Evolutionary conservation across 1,284 basidiomycete species (phyloP).

Genomic region (Naganishia sp.): DNA sequence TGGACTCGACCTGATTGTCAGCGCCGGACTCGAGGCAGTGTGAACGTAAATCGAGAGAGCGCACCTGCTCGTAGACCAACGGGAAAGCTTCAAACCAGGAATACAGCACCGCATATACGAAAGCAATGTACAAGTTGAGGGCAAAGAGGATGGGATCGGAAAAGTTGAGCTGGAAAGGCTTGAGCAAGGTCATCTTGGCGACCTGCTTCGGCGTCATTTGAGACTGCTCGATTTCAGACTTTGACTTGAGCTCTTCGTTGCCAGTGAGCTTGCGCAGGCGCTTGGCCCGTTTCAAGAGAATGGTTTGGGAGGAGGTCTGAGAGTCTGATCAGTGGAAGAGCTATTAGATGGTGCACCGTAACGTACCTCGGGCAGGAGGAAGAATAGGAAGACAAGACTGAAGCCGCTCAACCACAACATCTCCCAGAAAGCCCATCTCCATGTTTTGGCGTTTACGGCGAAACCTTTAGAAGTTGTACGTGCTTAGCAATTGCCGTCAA

Average conservation of each 20-base stretch:
- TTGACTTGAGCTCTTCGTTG: constrained; percentile 43
- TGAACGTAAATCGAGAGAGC: not conserved
- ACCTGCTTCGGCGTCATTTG: constrained; percentile 36
- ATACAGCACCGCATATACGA: constrained; percentile 25
- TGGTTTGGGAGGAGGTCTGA: constrained; percentile 45
- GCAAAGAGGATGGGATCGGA: constrained; percentile 47
- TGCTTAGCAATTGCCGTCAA: not conserved
- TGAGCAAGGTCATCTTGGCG: constrained; percentile 37
- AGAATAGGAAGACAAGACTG: constrained; percentile 35
- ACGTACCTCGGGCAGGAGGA: constrained; percentile 47
- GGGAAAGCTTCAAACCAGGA: constrained; percentile 38
- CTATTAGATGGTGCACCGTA: constrained; percentile 33
- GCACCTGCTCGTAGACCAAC: constrained; percentile 37
- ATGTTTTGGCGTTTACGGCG: constrained; percentile 39
- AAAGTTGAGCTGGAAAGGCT: constrained; percentile 42
- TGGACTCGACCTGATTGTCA: not conserved
- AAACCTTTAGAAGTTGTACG: not conserved
- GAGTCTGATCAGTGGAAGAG: constrained; percentile 38
- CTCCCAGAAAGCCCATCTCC: constrained; percentile 45
- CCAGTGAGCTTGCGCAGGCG: constrained; percentile 50
- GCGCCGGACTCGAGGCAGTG: not conserved
- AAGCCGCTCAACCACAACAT: constrained; percentile 38
- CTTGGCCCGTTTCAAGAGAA: constrained; percentile 49
- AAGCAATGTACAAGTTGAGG: constrained; percentile 40
- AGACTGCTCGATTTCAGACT: constrained; percentile 40